Evolutionary conservation across 1,284 basidiomycete species (phyloP).

Genomic region (Rhizopogon hawkerae): DNA sequence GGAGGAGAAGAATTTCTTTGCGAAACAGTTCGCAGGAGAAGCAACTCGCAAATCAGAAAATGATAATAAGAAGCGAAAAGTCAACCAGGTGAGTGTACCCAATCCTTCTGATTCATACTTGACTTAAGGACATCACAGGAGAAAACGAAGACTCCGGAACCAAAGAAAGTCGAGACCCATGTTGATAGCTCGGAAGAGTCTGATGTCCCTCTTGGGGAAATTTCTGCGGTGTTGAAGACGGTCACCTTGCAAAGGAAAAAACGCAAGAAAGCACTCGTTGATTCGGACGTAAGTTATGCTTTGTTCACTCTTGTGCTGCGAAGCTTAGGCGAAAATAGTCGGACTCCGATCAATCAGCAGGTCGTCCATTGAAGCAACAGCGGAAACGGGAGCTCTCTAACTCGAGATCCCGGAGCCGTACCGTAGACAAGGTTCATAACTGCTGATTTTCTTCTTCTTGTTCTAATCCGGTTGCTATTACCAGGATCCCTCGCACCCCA

Average conservation of each 20-base stretch:
- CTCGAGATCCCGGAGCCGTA: not conserved
- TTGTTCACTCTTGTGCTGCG: not conserved
- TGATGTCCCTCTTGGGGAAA: not conserved
- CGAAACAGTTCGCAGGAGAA: constrained; percentile 31
- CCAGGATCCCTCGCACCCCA: not conserved
- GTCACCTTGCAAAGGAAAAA: constrained; percentile 1
- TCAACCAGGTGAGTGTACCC: constrained; percentile 4
- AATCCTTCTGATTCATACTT: not conserved
- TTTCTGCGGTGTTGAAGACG: not conserved
- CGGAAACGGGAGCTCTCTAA: not conserved
- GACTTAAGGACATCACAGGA: constrained; percentile 13
- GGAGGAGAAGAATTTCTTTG: constrained; percentile 37
- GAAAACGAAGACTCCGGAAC: constrained; percentile 10
- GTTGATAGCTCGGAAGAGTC: constrained; percentile 9
- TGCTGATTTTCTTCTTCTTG: not conserved
- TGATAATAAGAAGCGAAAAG: constrained; percentile 13
- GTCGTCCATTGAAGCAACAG: constrained; percentile 2
- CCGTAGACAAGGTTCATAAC: not conserved
- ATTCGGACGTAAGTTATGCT: constrained; percentile 14
- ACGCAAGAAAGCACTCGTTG: constrained; percentile 4
- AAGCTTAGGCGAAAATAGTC: constrained; percentile 14
- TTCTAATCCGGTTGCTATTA: not conserved
- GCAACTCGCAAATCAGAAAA: constrained; percentile 21
- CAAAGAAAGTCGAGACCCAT: constrained; percentile 9
- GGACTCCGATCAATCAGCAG: constrained; percentile 11